These are phyloP conservation scores for Skeletonema marinoi DNA, from an alignment of 108 stramenopile genomes.

Conservation along the genomic window DNA sequence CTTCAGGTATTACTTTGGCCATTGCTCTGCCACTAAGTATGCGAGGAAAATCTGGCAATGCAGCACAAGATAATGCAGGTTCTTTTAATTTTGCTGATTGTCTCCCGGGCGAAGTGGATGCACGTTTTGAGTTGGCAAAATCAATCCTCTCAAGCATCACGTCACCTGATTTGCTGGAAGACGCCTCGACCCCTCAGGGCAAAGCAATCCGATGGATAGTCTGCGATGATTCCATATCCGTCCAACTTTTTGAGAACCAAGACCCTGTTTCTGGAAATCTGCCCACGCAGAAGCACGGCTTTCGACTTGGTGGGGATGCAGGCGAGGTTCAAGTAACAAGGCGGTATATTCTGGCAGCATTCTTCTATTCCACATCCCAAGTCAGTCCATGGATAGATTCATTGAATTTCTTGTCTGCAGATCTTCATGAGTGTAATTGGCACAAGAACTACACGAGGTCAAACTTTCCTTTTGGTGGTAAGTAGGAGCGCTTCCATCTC, in stretches of 20 bases:
- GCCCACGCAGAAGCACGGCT: not conserved
- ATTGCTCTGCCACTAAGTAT: not conserved
- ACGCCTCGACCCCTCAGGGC: not conserved
- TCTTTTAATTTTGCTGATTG: too few species aligned
- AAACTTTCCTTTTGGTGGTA: slow-evolving; percentile 5
- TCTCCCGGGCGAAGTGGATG: too few species aligned
- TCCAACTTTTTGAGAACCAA: not conserved
- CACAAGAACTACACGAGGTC: not conserved
- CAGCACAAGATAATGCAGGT: not conserved
- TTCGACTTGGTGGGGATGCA: not conserved
- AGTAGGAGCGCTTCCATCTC: not conserved
- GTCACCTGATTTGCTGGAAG: not conserved
- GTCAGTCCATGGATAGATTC: not conserved
- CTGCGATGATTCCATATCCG: not conserved
- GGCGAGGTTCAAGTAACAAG: not conserved
- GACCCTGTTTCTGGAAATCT: not conserved
- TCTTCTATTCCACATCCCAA: slow-evolving; percentile 1
- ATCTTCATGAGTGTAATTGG: slow-evolving; percentile 11
- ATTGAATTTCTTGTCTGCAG: slow-evolving; percentile 2
- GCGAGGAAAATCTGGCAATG: not conserved
- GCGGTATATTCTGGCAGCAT: not conserved
- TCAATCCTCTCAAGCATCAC: not conserved
- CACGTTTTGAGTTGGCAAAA: not conserved
- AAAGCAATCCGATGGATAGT: slow-evolving; percentile 13
- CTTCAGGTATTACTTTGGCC: not conserved